Conservation (phyloP, 2,329 filamentous ascomycete genomes). For the Dendryphion nanum region DNA sequence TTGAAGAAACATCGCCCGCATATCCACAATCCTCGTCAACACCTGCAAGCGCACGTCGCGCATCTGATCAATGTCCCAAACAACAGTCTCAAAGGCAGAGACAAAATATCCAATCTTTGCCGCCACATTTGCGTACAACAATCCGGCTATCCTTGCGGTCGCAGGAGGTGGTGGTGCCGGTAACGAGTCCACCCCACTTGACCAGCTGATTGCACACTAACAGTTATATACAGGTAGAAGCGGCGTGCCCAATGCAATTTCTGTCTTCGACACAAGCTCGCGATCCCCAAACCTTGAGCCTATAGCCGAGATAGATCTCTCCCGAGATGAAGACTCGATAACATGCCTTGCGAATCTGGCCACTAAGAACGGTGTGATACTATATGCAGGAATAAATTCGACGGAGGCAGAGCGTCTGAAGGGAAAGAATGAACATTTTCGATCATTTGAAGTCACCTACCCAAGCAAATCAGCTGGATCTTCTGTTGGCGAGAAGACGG, state of each 20-base stretch:
- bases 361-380: constrained; percentile 54
- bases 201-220: constrained; percentile 1
- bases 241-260: constrained; percentile 84
- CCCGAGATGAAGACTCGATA: constrained; percentile 83
- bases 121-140: constrained; percentile 79
- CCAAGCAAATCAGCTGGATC: constrained; percentile 46
- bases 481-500: constrained; percentile 21
- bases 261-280: constrained; percentile 69
- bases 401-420: constrained; percentile 68
- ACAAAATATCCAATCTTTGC: constrained; percentile 48
- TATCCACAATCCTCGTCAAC: no score
- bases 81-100: constrained; percentile 58
- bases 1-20: no score
- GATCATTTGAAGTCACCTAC: constrained; percentile 66
- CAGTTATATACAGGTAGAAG: constrained; percentile 47
- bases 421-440: constrained; percentile 81
- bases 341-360: constrained; percentile 73
- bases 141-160: constrained; percentile 72
- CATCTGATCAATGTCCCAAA: constrained; percentile 17
- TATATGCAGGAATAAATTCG: constrained; percentile 80
- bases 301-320: constrained; percentile 73
- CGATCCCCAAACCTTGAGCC: constrained; percentile 58
- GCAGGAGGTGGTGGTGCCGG: constrained; percentile 85
- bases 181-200: no score
- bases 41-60: not conserved